Evolutionary conservation across 73 alveolate genomes (phyloP).

Genomic region (Blepharisma stoltei): DNA sequence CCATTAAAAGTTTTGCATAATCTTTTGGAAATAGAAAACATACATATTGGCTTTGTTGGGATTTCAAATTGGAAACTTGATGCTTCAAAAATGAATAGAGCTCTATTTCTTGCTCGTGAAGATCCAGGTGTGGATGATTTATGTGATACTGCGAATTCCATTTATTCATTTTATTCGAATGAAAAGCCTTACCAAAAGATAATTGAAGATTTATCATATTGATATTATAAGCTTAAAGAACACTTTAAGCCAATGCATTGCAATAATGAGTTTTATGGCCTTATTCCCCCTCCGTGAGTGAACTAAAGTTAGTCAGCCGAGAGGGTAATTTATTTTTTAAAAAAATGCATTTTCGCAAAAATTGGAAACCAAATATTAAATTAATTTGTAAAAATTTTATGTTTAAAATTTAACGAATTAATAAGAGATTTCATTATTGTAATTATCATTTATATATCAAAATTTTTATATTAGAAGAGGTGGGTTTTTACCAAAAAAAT

Average conservation of each 20-base stretch:
- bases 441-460: too few species aligned
- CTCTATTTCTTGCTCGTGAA: conserved; percentile 44
- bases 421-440: too few species aligned
- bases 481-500: too few species aligned
- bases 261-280: conserved; percentile 64
- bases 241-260: too few species aligned
- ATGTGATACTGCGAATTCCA: conserved; percentile 42
- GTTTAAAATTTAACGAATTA: too few species aligned
- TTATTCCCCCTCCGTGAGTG: too few species aligned
- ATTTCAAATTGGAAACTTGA: conserved; percentile 64
- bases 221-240: conserved; percentile 43
- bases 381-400: too few species aligned
- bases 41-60: conserved; percentile 59
- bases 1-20: conserved; percentile 62
- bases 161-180: conserved; percentile 34
- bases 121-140: conserved; percentile 56
- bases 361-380: too few species aligned
- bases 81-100: conserved; percentile 69
- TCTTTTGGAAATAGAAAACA: conserved; percentile 48
- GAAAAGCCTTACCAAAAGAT: conserved; percentile 13
- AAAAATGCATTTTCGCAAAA: too few species aligned
- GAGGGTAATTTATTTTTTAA: too few species aligned
- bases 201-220: conserved; percentile 36
- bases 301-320: too few species aligned
- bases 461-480: too few species aligned